Evolutionary conservation across 2,329 filamentous ascomycete species (phyloP).

Genomic region (Verticillium nonalfalfae): DNA sequence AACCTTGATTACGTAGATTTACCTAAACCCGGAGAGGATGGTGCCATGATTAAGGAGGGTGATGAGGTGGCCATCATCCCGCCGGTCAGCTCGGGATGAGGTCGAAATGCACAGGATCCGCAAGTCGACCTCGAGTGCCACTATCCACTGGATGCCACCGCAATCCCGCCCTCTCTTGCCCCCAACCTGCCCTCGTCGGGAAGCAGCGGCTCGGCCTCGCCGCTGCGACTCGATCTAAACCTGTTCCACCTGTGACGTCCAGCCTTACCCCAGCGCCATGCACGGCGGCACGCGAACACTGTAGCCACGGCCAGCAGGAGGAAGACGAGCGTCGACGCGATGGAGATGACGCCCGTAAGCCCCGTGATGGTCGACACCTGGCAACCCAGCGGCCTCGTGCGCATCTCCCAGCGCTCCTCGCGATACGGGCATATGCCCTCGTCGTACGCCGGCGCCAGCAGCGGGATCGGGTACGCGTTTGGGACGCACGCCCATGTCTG

Average conservation of each 20-base stretch:
- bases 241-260: not conserved
- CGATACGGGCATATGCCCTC: constrained; percentile 47
- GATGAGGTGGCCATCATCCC: constrained; percentile 87
- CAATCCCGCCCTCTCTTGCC: not conserved
- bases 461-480: constrained; percentile 35
- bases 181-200: not conserved
- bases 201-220: not conserved
- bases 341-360: constrained; percentile 25
- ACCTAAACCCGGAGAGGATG: constrained; percentile 31
- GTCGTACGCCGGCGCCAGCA: constrained; percentile 44
- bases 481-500: constrained; percentile 50
- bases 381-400: constrained; percentile 30
- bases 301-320: constrained; percentile 15
- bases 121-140: not conserved
- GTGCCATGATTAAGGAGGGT: constrained; percentile 55
- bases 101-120: not conserved
- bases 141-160: not conserved
- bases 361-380: constrained; percentile 34
- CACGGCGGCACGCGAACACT: constrained; percentile 6
- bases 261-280: constrained; percentile 5
- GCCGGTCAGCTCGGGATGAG: constrained; percentile 79
- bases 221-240: not conserved
- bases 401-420: constrained; percentile 31
- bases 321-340: constrained; percentile 22
- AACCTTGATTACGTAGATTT: constrained; percentile 78